Evolutionary conservation across 1,284 basidiomycete species (phyloP).

Genomic region (Porphyrellus sp.): DNA sequence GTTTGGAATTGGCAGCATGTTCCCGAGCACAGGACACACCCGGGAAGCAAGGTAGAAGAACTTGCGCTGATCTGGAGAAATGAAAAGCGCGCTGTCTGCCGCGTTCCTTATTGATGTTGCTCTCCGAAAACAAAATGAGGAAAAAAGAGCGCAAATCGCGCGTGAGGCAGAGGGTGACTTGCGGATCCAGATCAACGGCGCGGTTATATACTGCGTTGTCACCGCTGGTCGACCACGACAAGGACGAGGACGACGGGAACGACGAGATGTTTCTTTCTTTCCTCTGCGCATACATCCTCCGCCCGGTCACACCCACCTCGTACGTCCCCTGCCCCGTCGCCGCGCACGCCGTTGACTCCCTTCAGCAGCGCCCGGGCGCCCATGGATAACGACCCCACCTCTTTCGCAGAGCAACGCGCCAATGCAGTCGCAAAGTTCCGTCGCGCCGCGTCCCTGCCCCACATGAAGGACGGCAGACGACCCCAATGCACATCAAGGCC

Average conservation of each 20-base stretch:
- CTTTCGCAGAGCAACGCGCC: slow-evolving; percentile 70
- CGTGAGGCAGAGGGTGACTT: slow-evolving; percentile 27
- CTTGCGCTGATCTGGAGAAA: slow-evolving; percentile 33
- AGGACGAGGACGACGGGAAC: not conserved
- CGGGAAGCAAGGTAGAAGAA: slow-evolving; percentile 19
- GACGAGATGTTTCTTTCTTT: not conserved
- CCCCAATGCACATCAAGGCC: slow-evolving; percentile 79
- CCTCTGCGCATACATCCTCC: slow-evolving; percentile 13
- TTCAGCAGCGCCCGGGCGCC: slow-evolving; percentile 6
- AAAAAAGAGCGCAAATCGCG: slow-evolving; percentile 19
- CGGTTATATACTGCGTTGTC: slow-evolving; percentile 19
- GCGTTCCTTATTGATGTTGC: slow-evolving; percentile 30
- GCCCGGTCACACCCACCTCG: slow-evolving; percentile 4
- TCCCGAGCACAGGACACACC: slow-evolving; percentile 24
- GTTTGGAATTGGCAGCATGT: slow-evolving; percentile 22
- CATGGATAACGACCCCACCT: slow-evolving; percentile 45
- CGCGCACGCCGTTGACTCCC: not conserved
- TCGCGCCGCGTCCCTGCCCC: slow-evolving; percentile 82
- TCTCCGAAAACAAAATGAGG: slow-evolving; percentile 12
- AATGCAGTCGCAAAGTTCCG: slow-evolving; percentile 86
- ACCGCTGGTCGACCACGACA: not conserved
- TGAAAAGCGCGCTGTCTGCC: slow-evolving; percentile 30
- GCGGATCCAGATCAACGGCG: slow-evolving; percentile 26
- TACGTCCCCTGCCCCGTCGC: not conserved
- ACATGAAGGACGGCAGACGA: slow-evolving; percentile 82